These are phyloP conservation scores for Xylaria palmicola DNA, from an alignment of 495 filamentous ascomycete species.

Conservation along the genomic window DNA sequence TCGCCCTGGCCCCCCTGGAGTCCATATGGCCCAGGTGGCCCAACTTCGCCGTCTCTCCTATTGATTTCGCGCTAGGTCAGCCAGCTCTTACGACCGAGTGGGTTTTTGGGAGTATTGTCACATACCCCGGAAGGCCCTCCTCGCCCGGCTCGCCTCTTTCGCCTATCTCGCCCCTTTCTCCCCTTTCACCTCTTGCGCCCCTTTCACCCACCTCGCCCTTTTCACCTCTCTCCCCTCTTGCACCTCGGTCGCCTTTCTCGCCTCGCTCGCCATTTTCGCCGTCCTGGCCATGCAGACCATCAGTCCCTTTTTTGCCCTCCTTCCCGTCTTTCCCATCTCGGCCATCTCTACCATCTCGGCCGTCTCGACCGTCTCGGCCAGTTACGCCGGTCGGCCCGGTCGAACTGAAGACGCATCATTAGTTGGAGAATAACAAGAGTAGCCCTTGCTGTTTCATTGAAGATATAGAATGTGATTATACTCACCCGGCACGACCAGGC, in stretches of 20 bases:
- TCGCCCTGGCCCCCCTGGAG: not conserved
- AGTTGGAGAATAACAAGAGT: not conserved
- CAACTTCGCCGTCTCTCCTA: not conserved
- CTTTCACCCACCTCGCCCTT: not conserved
- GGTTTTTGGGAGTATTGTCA: not conserved
- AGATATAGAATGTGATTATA: not conserved
- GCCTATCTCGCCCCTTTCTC: not conserved
- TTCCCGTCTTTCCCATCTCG: slow-evolving; percentile 4
- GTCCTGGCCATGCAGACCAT: not conserved
- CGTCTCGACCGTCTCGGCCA: slow-evolving; percentile 1
- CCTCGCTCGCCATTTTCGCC: not conserved
- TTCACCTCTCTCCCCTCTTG: not conserved
- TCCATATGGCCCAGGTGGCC: slow-evolving; percentile 7
- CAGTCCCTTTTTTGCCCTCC: slow-evolving; percentile 4
- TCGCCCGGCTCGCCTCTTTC: not conserved
- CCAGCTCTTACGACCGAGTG: not conserved
- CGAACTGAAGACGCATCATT: not conserved
- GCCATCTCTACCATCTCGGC: not conserved
- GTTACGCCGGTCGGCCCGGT: not conserved
- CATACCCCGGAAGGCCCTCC: slow-evolving; percentile 5
- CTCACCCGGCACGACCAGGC: slow-evolving; percentile 3
- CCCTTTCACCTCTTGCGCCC: not conserved
- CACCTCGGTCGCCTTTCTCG: not conserved
- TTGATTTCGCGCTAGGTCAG: not conserved
- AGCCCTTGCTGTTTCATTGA: too few species aligned